Evolutionary conservation across 2,329 filamentous ascomycete genomes (phyloP), one percentile per base, ranked within the genome.

Genomic region (Fusarium anguioides): DNA sequence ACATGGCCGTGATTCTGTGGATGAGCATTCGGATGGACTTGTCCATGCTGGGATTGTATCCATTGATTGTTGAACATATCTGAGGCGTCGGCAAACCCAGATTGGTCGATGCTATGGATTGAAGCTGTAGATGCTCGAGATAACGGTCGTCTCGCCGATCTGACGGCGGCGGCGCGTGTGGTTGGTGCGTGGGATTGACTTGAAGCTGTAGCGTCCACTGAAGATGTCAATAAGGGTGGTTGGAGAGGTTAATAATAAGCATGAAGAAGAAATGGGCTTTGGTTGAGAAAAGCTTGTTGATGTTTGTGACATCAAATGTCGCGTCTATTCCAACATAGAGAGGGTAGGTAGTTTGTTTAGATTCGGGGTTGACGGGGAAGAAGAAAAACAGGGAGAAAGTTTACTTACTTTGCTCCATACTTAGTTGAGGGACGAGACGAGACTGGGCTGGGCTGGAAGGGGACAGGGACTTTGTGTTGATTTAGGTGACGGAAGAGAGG

Each of bases 81-180:
- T 42, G 79, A 74, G 26, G 79, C 68, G 62, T 84, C 81, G 42
- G 76, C 72, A 62, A 84, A 83, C 56, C 71, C 74, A 20, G 77
- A 76, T 51, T 83, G 83, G 33, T 87, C 86, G 62, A 86, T 77
- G 75, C 85, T 87, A 70, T 86, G 85, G 50, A 86, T 81, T 14
- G 86, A 87, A 21, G 84, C 82, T 26, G 85, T 87, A 29, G 85
- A 87, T 50, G 82, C 86, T 70, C 83, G 81, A 47, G 85, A 87
- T 58, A 82, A 80, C 33, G 85, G 80, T 64, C 85, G 82, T 74
- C 83, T 84, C 72, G 81, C 80, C 44, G 81, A 76, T 71, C 83
- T 81, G 64, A 73, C 70, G 48, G 72, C 71, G 48, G 72, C 71
- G 52, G 74, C 74, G 69, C 75, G 76, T 48, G 74, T 66, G 65